Base-by-base conservation (phyloP, 2,329 filamentous ascomycete genomes). In the Neophaeococcomyces mojaviensis region DNA sequence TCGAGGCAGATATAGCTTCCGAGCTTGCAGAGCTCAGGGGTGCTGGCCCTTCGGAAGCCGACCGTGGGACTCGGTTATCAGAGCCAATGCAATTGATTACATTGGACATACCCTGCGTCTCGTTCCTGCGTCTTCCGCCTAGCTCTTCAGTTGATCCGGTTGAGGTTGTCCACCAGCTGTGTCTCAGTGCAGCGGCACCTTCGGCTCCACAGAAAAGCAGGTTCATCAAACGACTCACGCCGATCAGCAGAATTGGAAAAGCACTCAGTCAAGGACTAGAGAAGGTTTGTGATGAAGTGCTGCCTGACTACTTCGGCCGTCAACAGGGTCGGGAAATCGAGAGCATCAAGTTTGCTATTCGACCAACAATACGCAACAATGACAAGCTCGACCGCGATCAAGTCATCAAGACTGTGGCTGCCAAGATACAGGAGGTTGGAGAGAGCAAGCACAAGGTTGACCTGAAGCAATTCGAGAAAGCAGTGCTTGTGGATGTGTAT, bases 401-500 rank as follows among this genome's bases (percentile, higher is more conserved):
- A n/a, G 63, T 82, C 34, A 82, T 82, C 62, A 74, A 75, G 55
- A 73, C 68, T 33, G 70, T 83, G 13, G 79, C 79, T 24, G 65
- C 68, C 49, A 64, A 69, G 24, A 77, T 82, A n/a, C 35, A 34
- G 16, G 33, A 31, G 12, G 35, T 54, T 9, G 51, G 54, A 10
- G 77, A 78, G 3, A 65, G 67, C 16, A 69, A 69, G 28, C 79
- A 82, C 57, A 69, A 67, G 20, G 79, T 83, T 36, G 74, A 82
- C 59, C 66, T 83, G 30, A 78, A 72, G 46, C 70, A 74, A 32
- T 81, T 79, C 56, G 78, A 82, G 61, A 58, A 74, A 33, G 64
- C 80, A 39, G 78, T 83, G 50, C 60, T 82, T 31, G 76, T 83
- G 36, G 77, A 81, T 54, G 67, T 82, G 46, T 76, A 79, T 59